A percentile compares a stretch with the other conserved stretches of the same genome.
Evolutionary conservation across 805 yeast genomes (phyloP).

Genomic region (Yamadazyma sp.): DNA sequence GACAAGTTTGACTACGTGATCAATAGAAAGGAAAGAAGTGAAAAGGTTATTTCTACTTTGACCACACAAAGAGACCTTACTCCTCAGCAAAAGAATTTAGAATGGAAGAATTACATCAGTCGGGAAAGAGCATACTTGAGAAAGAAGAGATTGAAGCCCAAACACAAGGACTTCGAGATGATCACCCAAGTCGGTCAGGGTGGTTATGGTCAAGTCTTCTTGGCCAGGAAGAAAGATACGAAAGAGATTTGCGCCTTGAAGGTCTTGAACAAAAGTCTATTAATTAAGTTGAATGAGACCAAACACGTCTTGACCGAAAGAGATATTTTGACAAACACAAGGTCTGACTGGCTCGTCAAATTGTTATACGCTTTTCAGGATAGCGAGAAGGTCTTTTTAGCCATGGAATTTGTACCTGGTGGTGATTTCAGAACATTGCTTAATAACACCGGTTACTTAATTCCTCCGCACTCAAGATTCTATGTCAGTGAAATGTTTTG

Average conservation of each 20-base stretch:
- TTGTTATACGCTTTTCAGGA: slow-evolving; percentile 95
- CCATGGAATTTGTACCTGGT: slow-evolving; percentile 99
- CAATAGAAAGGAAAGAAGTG: slow-evolving; percentile 78
- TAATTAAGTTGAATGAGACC: slow-evolving; percentile 89
- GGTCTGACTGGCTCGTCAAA: slow-evolving; percentile 95
- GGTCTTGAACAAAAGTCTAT: slow-evolving; percentile 80
- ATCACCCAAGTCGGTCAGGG: slow-evolving; percentile 99
- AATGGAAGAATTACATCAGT: slow-evolving; percentile 77
- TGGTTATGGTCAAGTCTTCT: slow-evolving; percentile 98
- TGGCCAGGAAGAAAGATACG: slow-evolving; percentile 92
- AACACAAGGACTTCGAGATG: slow-evolving; percentile 92
- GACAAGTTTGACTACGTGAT: slow-evolving; percentile 93
- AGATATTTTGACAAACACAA: slow-evolving; percentile 92
- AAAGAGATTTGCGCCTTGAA: slow-evolving; percentile 94
- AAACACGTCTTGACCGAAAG: slow-evolving; percentile 95
- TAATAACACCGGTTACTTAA: slow-evolving; percentile 88
- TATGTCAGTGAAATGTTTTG: slow-evolving; percentile 96
- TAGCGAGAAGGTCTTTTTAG: slow-evolving; percentile 81
- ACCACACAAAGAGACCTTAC: slow-evolving; percentile 48
- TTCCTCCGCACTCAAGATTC: slow-evolving; percentile 94
- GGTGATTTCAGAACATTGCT: slow-evolving; percentile 96
- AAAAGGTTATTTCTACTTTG: slow-evolving; percentile 62
- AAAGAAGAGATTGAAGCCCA: slow-evolving; percentile 86
- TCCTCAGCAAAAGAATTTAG: slow-evolving; percentile 38
- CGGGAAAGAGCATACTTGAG: slow-evolving; percentile 83